Evolutionary conservation across 2,329 filamentous ascomycete species (phyloP), one percentile per base, ranked within the genome.

Genomic region (Paraconiothyrium sp.): DNA sequence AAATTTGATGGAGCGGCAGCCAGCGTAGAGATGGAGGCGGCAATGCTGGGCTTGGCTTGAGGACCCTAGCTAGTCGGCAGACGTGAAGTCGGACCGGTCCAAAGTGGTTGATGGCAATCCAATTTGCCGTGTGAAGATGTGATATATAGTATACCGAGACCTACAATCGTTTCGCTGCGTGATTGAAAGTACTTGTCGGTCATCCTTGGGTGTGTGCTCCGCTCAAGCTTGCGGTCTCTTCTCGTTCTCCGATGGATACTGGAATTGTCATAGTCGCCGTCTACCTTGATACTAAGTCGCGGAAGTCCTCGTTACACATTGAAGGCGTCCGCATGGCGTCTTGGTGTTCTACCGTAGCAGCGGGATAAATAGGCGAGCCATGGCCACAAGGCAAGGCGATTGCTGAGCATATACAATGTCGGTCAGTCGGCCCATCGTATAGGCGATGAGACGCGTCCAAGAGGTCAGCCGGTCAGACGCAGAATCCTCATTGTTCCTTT

Each of bases 21-120:
- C 22, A n/a, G 24, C 24, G 49, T 24, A 4, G 34, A 52, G 49
- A 34, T 24, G 4, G 32, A 14, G 48, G n/a, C 32, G 47, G 47
- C 13, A 32, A 34, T 35, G 24, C 30, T 10, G 16, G 48, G 49
- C 49, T 52, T 52, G 22, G 34, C 49, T 41, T 52, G 16, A 52
- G 34, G 35, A 52, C 16, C 20, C 22, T 52, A n/a, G 10, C 22
- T 52, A n/a, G 20, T 39, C n/a, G 34, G 13, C 20, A 39, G 39
- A 50, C 48, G 30, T 35, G 48, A n/a, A 10, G n/a, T 50, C 27
- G 30, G n/a, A 10, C 27, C 11, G 24, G 34, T 16, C 22, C 41
- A 37, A 37, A 14, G 35, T 9, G 35, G 41, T 9, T 22, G 41
- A n/a, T 44, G 41, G 16, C 39, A 41, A 7, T 37, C 35, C 11